phyloP scores from a whole-genome alignment of 768 basidiomycete species.

The Suillus tomentosus region DNA sequence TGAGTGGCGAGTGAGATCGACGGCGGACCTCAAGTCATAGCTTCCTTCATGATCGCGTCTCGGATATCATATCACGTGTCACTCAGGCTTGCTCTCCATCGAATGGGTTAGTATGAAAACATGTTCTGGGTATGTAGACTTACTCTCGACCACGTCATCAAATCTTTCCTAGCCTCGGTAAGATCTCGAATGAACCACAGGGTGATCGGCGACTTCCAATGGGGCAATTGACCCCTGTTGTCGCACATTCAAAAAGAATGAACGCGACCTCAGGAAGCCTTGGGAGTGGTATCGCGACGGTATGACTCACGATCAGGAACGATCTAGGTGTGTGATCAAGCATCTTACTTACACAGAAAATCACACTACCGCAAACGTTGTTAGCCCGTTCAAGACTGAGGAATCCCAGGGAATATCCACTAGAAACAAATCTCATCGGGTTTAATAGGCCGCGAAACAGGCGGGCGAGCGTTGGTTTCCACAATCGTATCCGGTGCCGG shows the following conservation, averaged over 20 bases:
- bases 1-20: slow-evolving; percentile 30
- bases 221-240: slow-evolving; percentile 31
- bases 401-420: not conserved
- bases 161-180: slow-evolving; percentile 42
- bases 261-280: slow-evolving; percentile 46
- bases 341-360: slow-evolving; percentile 33
- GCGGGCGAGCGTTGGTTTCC: slow-evolving; percentile 27
- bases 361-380: slow-evolving; percentile 33
- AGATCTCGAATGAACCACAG: slow-evolving; percentile 37
- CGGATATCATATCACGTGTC: slow-evolving; percentile 43
- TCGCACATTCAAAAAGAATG: slow-evolving; percentile 50
- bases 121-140: slow-evolving; percentile 35
- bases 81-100: slow-evolving; percentile 42
- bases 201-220: slow-evolving; percentile 47
- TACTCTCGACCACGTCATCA: slow-evolving; percentile 43
- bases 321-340: slow-evolving; percentile 30
- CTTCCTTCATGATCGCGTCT: slow-evolving; percentile 36
- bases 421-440: not conserved
- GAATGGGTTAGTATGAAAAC: slow-evolving; percentile 33
- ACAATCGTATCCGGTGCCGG: slow-evolving; percentile 50
- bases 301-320: slow-evolving; percentile 46
- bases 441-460: not conserved
- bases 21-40: slow-evolving; percentile 37
- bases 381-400: slow-evolving; percentile 1
- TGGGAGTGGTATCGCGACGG: slow-evolving; percentile 49